Evolutionary conservation across 345 rosid species (phyloP).

Genomic region (Reutealis trisperma): DNA sequence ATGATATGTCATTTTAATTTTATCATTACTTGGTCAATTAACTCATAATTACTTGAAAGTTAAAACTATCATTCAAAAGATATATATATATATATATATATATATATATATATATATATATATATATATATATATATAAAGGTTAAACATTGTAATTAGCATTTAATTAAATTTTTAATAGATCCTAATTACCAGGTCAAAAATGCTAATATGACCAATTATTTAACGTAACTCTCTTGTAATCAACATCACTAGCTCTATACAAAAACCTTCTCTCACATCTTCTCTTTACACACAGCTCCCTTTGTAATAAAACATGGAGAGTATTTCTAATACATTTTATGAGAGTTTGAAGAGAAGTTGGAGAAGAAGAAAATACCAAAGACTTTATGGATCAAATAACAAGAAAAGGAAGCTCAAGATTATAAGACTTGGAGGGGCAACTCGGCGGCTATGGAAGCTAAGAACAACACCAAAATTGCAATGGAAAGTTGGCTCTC

Average conservation of each 20-base stretch:
- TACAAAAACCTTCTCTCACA: no score
- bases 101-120: no score
- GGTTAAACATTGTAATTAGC: not conserved
- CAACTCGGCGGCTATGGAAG: not conserved
- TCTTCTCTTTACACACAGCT: no score
- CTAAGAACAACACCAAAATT: not conserved
- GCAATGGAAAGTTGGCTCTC: constrained; percentile 23
- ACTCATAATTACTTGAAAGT: no score
- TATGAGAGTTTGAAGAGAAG: constrained; percentile 40
- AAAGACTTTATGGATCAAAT: not conserved
- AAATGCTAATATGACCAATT: not conserved
- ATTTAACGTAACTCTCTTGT: no score
- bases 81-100: no score
- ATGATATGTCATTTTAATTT: no score
- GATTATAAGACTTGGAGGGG: constrained; percentile 37
- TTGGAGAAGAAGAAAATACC: constrained; percentile 31
- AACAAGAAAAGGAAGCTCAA: constrained; percentile 21
- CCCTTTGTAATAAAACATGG: constrained; percentile 17
- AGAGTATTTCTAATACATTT: constrained; percentile 13
- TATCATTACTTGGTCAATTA: not conserved
- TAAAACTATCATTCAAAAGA: not conserved
- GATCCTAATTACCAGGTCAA: not conserved
- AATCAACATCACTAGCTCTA: no score
- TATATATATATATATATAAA: no score
- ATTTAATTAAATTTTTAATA: no score